phyloP scores from a whole-genome alignment of 202 grass and related monocot genomes.

The Hordeum pubiflorum region DNA sequence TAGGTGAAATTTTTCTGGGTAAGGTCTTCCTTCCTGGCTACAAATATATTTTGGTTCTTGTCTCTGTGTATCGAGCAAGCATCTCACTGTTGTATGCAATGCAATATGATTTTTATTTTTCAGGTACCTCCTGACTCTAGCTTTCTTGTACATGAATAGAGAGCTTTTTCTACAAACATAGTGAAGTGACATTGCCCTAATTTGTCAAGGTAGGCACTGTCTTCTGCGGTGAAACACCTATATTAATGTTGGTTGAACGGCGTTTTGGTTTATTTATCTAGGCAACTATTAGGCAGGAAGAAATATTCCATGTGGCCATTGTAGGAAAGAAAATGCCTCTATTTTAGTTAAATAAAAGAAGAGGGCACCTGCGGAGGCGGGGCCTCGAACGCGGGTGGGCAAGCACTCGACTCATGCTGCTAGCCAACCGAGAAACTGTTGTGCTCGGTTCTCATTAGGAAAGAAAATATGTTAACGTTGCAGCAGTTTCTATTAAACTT shows the following conservation, averaged over 20 bases:
- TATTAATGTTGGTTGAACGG: not conserved
- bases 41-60: not conserved
- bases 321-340: not conserved
- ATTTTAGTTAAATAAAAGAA: not conserved
- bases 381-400: not conserved
- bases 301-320: not conserved
- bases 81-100: constrained; percentile 15
- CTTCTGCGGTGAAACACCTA: not conserved
- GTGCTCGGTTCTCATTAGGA: not conserved
- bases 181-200: not conserved
- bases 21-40: not conserved
- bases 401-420: not conserved
- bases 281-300: not conserved
- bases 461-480: not conserved
- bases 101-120: constrained; percentile 14
- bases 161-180: not conserved
- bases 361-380: not conserved
- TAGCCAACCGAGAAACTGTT: not conserved
- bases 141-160: not conserved
- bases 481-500: not conserved
- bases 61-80: not conserved
- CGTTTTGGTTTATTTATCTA: not conserved
- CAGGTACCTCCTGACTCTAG: constrained; percentile 33
- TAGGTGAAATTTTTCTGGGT: constrained; percentile 34
- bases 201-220: constrained; percentile 18